A percentile compares a stretch with the other conserved stretches of the same genome.
These are phyloP conservation scores for Eutypella sp. DNA, from an alignment of 2,329 filamentous ascomycete species.

Conservation along the genomic window DNA sequence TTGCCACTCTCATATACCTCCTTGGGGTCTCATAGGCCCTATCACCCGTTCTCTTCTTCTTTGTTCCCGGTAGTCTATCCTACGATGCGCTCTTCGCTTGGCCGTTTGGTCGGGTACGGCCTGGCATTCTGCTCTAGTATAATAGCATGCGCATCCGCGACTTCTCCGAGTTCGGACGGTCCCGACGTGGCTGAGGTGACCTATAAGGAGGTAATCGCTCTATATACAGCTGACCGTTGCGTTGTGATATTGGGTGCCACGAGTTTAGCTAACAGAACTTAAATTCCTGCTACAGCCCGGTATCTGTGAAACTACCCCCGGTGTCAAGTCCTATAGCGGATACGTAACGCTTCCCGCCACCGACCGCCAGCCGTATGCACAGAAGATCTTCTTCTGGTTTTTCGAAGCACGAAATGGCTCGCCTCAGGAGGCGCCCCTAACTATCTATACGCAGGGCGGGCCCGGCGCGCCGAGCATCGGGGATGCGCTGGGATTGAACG, in stretches of 20 bases:
- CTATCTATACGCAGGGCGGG: constrained; percentile 57
- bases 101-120: neutral
- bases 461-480: constrained; percentile 52
- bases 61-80: too few relatives aligned
- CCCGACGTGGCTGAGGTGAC: constrained; percentile 30
- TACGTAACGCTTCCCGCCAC: constrained; percentile 50
- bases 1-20: too few relatives aligned
- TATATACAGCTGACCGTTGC: neutral
- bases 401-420: constrained; percentile 24
- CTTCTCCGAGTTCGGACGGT: neutral
- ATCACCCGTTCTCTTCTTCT: too few relatives aligned
- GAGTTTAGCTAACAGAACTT: constrained; percentile 7
- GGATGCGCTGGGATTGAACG: constrained; percentile 46
- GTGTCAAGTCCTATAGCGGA: constrained; percentile 56
- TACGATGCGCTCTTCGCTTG: too few relatives aligned
- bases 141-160: neutral
- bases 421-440: constrained; percentile 32
- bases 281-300: constrained; percentile 47
- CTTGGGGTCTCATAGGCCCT: too few relatives aligned
- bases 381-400: constrained; percentile 41
- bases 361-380: constrained; percentile 38
- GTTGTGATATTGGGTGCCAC: constrained; percentile 11
- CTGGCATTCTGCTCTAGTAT: neutral
- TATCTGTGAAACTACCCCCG: constrained; percentile 48
- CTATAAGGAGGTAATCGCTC: constrained; percentile 45